Evolutionary conservation across 2,329 filamentous ascomycete species (phyloP), one percentile per base, ranked within the genome.

Genomic region (Cytospora mali): DNA sequence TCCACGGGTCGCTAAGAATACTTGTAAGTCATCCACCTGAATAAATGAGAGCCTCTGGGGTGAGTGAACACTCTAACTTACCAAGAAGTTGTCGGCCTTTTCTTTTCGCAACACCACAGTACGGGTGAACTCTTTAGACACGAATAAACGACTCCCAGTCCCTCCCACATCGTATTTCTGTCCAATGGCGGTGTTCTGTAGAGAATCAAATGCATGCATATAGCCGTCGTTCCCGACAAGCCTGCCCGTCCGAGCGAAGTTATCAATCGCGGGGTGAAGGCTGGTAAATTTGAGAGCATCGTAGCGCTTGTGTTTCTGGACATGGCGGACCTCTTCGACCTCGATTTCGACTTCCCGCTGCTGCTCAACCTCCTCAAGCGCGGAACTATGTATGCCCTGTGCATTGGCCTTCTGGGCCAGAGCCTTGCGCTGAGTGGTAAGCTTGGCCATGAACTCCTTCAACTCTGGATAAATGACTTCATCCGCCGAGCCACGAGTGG

Each of bases 301-400:
- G 62, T 77, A 80, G 0, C 76, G 71, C 0, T 71, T 42, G 0
- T 78, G 80, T 29, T 76, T 80, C 68, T 87, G 80, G 2, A 81
- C 74, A 65, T 87, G 79, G 0, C 85, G 81, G 0, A 87, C 79
- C 7, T 78, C 74, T 62, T 89, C 84, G 0, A 88, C 78, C 66
- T 88, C 81, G 18, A 81, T 77, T 3, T 82, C 84, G 0, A 88
- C 79, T 64, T 89, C 85, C 18, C 85, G 75, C 66, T 88, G 84
- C 62, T 83, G 80, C 46, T 83, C 81, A 0, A 83, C 86, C 60
- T 90, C 87, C 54, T 88, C 79, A 0, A 90, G 71, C 0, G 83
- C 81, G 0, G 82, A 82, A 0, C 75, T 76, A 57, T 81, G 77
- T 2, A 77, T 75, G 0, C 79, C 80, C 2, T 71, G 71, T 29